A percentile compares a stretch with the other conserved stretches of the same genome.
These are phyloP conservation scores for Pyrrhoderma noxium DNA, from an alignment of 1,284 basidiomycete species.

Conservation along the genomic window DNA sequence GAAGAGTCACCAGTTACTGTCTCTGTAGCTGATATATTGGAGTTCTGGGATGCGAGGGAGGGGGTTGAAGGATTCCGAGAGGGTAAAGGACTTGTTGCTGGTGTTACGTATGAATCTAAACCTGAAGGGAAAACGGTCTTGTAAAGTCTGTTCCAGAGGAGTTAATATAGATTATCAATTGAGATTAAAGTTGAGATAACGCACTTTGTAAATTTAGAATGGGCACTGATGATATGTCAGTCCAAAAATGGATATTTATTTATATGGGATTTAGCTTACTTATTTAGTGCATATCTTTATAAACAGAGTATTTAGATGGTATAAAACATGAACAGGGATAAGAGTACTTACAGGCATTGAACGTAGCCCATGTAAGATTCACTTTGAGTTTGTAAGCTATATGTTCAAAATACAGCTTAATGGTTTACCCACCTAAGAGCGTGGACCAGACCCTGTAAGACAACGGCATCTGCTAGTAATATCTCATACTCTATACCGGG, in stretches of 20 bases:
- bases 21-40: conserved; percentile 25
- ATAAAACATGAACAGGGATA: conserved; percentile 9
- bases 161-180: background rate
- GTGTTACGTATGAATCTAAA: conserved; percentile 45
- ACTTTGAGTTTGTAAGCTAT: conserved; percentile 29
- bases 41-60: conserved; percentile 20
- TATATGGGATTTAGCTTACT: too few species aligned
- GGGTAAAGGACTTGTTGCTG: conserved; percentile 36
- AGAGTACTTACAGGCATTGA: conserved; percentile 54
- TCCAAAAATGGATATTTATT: too few species aligned
- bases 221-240: conserved; percentile 47
- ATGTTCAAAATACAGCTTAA: background rate
- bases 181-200: conserved; percentile 11
- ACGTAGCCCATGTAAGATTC: conserved; percentile 74
- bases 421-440: conserved; percentile 48
- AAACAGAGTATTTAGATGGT: conserved; percentile 2
- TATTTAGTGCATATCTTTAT: conserved; percentile 52
- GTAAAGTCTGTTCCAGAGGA: conserved; percentile 42
- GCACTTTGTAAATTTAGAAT: conserved; percentile 67
- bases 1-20: conserved; percentile 28
- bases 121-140: conserved; percentile 68
- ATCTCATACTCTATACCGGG: conserved; percentile 69
- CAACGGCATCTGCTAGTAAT: conserved; percentile 59
- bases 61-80: conserved; percentile 33
- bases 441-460: conserved; percentile 60